Base-by-base conservation (phyloP, 345 rosid species). In the Salix arbutifolia region DNA sequence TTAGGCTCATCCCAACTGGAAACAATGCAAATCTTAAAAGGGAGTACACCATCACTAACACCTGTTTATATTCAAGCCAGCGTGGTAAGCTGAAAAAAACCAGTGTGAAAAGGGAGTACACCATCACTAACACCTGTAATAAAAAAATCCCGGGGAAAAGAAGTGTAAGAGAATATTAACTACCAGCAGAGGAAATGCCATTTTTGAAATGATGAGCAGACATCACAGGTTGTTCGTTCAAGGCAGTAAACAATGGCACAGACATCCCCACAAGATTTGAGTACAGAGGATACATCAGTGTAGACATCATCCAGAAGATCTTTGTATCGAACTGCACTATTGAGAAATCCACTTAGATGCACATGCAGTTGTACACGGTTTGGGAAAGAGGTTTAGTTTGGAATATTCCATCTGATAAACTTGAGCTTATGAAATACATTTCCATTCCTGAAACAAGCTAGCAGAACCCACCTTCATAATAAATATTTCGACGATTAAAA, bases 231-330 rank as follows among this genome's bases (percentile, higher is more conserved):
- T 84, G 97, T 76, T 74, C 99, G 91, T 83, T 96, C 98, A 73
- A 96, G 97, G 85, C 98, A 96, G 84, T 96, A 93, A 77, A 96
- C 87, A 82, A 96, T 93, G 11, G 92, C 93, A 88, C 97, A 92
- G 68, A 90, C 80, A 80, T 86, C 83, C 69, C 96, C 98, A 78
- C 82, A 79, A 67, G 94, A 84, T 80, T 88, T 90, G 83, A 96
- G 86, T 56, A 82, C 77, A 79, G 88, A 81, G 76, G 88, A 85
- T 87, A 96, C 84, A 85, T 93, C 98, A 28, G 88, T 84, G 76
- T 87, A 96, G 53, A 85, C 84, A 87, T 96, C 91, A 50, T 90
- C 88, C 78, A 93, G 38, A 76, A 96, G 89, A 87, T 96, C 94
- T 83, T 93, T 96, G 88, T 91, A 93, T 67, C 97, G 86, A 78